These are phyloP conservation scores for Leccinellum rugosiceps DNA, from an alignment of 768 basidiomycete species.

Conservation along the genomic window DNA sequence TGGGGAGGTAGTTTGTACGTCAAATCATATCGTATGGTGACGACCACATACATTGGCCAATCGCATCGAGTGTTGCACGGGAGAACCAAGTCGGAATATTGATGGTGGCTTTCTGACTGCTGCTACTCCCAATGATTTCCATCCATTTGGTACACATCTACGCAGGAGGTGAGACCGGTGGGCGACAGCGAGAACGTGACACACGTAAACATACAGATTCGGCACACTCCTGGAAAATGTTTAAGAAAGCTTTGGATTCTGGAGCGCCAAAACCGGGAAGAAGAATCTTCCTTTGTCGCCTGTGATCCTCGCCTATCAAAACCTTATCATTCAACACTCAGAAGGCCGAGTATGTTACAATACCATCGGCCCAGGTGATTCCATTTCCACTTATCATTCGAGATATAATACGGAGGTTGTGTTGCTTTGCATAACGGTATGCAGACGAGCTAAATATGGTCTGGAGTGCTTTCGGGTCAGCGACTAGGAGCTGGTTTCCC, in stretches of 20 bases:
- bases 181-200: neutral
- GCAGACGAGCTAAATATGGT: slow-evolving; percentile 41
- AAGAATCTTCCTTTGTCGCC: slow-evolving; percentile 52
- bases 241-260: slow-evolving; percentile 49
- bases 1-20: neutral
- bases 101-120: neutral
- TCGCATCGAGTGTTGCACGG: slow-evolving; percentile 26
- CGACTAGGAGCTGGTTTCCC: slow-evolving; percentile 45
- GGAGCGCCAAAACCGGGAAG: slow-evolving; percentile 54
- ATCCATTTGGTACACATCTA: neutral
- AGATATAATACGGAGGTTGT: slow-evolving; percentile 21
- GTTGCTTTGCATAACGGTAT: slow-evolving; percentile 41
- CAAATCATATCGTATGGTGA: neutral
- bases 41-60: slow-evolving; percentile 41
- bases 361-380: slow-evolving; percentile 42
- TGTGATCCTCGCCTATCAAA: slow-evolving; percentile 40
- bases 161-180: neutral
- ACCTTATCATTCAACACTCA: slow-evolving; percentile 9
- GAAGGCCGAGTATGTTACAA: neutral
- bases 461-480: slow-evolving; percentile 46
- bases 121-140: neutral
- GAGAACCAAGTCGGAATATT: neutral
- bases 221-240: slow-evolving; percentile 42
- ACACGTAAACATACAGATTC: slow-evolving; percentile 17
- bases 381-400: slow-evolving; percentile 31